A percentile compares a stretch with the other conserved stretches of the same genome.
These are phyloP conservation scores for Tetraselmis chui DNA, from an alignment of 139 green algal genomes.

Conservation along the genomic window DNA sequence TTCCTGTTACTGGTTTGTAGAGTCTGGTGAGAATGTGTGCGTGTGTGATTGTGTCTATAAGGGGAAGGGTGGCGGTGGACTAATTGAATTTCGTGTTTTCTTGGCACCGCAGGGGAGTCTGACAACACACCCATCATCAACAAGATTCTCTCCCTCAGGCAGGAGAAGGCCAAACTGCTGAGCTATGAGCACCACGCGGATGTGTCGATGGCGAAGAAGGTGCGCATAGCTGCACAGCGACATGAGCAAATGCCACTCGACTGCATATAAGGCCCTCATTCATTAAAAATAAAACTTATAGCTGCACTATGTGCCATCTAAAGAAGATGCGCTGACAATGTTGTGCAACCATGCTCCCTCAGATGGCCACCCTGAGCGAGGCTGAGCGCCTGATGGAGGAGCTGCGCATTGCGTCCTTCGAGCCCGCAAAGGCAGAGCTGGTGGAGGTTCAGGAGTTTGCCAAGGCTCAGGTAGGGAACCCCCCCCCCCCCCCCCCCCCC, in stretches of 20 bases:
- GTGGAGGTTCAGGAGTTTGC: conserved; percentile 61
- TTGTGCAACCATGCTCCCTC: too few relatives aligned
- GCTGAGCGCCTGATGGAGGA: conserved; percentile 87
- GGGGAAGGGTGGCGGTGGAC: too few relatives aligned
- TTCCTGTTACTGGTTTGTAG: too few relatives aligned
- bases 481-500: background rate
- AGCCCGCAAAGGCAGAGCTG: conserved; percentile 63
- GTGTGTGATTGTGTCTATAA: too few relatives aligned
- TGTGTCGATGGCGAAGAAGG: conserved; percentile 76
- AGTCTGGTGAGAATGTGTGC: too few relatives aligned
- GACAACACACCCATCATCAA: conserved; percentile 93
- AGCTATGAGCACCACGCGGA: conserved; percentile 81
- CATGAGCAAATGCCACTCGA: background rate
- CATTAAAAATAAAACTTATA: background rate
- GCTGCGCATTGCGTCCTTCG: conserved; percentile 61
- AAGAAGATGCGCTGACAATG: background rate
- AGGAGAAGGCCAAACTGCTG: conserved; percentile 86
- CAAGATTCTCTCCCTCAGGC: conserved; percentile 63
- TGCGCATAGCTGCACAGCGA: conserved; percentile 11
- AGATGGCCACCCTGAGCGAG: conserved; percentile 72
- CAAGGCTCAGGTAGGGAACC: conserved; percentile 16
- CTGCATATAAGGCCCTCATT: too few relatives aligned
- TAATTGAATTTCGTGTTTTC: background rate
- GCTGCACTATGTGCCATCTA: background rate
- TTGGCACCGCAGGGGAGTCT: conserved; percentile 22